These are phyloP conservation scores for Magnaporthiopsis poae DNA, from an alignment of 2,329 filamentous ascomycete species.

Conservation along the genomic window DNA sequence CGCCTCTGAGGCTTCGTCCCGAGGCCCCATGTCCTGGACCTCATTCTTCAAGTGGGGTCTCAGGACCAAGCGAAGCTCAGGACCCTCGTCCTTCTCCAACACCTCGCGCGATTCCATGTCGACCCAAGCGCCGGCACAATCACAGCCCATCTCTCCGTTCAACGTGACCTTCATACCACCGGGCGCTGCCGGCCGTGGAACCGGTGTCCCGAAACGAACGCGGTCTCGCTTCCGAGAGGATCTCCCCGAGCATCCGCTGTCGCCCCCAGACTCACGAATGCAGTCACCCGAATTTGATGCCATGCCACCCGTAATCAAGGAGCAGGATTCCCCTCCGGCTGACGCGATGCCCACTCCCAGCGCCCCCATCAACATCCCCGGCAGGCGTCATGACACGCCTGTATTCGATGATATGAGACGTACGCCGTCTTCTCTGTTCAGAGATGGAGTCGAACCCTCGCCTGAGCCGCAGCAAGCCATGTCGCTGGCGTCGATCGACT, in stretches of 20 bases:
- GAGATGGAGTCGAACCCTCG: conserved; percentile 33
- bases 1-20: conserved; percentile 41
- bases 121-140: conserved; percentile 36
- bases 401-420: conserved; percentile 26
- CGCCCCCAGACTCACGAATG: conserved; percentile 73
- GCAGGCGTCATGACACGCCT: conserved; percentile 34
- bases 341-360: conserved; percentile 2
- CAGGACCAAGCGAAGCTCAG: conserved; percentile 46
- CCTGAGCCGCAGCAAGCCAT: conserved; percentile 62
- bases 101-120: conserved; percentile 79
- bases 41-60: conserved; percentile 65
- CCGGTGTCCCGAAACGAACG: conserved; percentile 59
- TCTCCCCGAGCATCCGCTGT: conserved; percentile 73
- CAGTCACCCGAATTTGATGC: conserved; percentile 62
- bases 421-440: conserved; percentile 34
- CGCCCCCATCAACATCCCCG: conserved; percentile 14
- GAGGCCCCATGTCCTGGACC: conserved; percentile 47
- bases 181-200: conserved; percentile 22
- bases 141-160: conserved; percentile 26
- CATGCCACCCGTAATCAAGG: conserved; percentile 18
- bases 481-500: conserved; percentile 88
- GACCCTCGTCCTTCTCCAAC: conserved; percentile 77
- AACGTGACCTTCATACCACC: conserved; percentile 17
- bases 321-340: conserved; percentile 14
- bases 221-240: conserved; percentile 89